Evolutionary conservation across 805 yeast species (phyloP), one percentile per base, ranked within the genome.

Genomic region (Schwanniomyces sp.): DNA sequence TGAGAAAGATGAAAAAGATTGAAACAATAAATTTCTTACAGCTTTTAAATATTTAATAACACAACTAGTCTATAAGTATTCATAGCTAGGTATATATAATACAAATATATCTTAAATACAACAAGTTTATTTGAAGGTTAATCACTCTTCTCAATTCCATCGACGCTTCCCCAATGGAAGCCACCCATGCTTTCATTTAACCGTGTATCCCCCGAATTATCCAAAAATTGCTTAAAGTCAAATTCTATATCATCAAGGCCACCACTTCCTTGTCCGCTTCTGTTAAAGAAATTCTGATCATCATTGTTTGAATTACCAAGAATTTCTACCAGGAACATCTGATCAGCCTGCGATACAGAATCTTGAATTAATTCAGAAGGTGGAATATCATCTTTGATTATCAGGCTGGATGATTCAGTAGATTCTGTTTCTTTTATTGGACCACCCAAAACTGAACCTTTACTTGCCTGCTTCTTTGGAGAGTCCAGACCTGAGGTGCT

Each of bases 191-290:
- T 61, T 46, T 72, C 76, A 48, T 63, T 61, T 48, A 69, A 52
- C 2, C 57, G 55, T 7, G 51, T 55, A 38, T 66, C 70, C 11
- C 62, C 70, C 42, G 56, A 59, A 2, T 69, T 66, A 41, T 70
- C 76, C 54, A 74, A 64, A 50, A 73, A 69, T 59, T 60, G 69
- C 50, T 69, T 69, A 54, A 72, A 72, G 50, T 72, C 76, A 55
- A 74, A 73, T 50, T 72, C 77, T 30, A 73, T 70, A 44, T 72
- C 78, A 40, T 71, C 76, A 32, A 71, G 59, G n/a, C 66, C 63
- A 8, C 62, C 61, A 17, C 57, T 44, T 8, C 59, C 41, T 26
- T 52, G 57, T 9, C 51, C 52, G 17, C 43, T 38, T 29, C 56
- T 38, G 17, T 55, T 55, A 45, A 63, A 65, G 44, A 62, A 61